Evolutionary conservation across 2,329 filamentous ascomycete species (phyloP).

Genomic region (Bisporella sp.): DNA sequence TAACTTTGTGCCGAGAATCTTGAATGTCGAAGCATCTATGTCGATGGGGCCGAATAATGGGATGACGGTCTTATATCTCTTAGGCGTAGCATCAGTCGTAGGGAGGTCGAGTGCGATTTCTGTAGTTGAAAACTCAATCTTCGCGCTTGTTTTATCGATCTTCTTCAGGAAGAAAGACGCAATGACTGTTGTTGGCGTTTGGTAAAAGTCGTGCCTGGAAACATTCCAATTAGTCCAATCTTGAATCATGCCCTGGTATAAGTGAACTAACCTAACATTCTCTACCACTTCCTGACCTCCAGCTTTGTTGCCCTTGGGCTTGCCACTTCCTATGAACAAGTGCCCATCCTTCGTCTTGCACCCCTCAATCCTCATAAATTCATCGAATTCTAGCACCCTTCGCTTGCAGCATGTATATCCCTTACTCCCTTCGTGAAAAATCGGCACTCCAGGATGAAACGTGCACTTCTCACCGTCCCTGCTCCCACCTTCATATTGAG

Average conservation of each 20-base stretch:
- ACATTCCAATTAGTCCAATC: conserved; percentile 2
- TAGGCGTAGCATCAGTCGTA: conserved; percentile 69
- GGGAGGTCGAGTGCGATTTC: conserved; percentile 71
- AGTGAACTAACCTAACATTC: conserved; percentile 58
- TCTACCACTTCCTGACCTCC: conserved; percentile 68
- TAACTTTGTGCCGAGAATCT: conserved; percentile 64
- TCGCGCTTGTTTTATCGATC: conserved; percentile 76
- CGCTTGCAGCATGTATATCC: conserved; percentile 97
- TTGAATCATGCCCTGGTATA: neutral
- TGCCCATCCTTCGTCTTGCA: conserved; percentile 78
- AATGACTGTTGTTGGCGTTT: conserved; percentile 78
- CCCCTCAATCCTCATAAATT: conserved; percentile 93
- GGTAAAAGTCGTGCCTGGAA: conserved; percentile 81
- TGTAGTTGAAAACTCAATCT: conserved; percentile 58
- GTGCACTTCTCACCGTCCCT: conserved; percentile 72
- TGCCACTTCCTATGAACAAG: conserved; percentile 74
- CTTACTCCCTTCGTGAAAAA: conserved; percentile 98
- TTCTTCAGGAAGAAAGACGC: conserved; percentile 95
- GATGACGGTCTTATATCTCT: conserved; percentile 70
- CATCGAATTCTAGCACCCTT: conserved; percentile 90
- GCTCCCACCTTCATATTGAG: conserved; percentile 51
- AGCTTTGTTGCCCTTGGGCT: conserved; percentile 48
- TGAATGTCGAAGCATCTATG: conserved; percentile 52
- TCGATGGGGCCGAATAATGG: conserved; percentile 75
- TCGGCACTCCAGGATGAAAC: conserved; percentile 81